Percentiles rank a stretch among this genome's conserved stretches.
These are phyloP conservation scores for Carex littledalei DNA, from an alignment of 176 grass and related monocot species.

Conservation along the genomic window DNA sequence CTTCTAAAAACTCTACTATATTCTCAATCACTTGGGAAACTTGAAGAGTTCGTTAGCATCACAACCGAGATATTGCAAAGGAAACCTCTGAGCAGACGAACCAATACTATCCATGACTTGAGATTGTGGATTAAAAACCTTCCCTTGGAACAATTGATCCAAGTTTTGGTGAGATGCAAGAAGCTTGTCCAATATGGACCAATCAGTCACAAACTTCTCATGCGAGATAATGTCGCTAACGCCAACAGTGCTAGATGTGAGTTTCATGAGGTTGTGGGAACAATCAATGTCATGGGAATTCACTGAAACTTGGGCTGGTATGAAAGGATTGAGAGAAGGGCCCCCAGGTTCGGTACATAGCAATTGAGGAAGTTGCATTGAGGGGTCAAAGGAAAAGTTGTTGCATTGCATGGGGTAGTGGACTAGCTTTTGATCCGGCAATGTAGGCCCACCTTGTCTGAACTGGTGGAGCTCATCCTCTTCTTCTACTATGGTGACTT, in stretches of 20 bases:
- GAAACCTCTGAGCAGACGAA: slow-evolving; percentile 45
- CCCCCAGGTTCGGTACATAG: slow-evolving; percentile 48
- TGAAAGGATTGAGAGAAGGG: slow-evolving; percentile 20
- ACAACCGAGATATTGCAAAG: slow-evolving; percentile 56
- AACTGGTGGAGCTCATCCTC: slow-evolving; percentile 48
- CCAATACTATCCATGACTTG: slow-evolving; percentile 41
- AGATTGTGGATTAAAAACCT: slow-evolving; percentile 40
- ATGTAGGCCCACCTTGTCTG: background rate
- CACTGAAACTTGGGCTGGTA: slow-evolving; percentile 28
- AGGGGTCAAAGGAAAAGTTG: slow-evolving; percentile 52
- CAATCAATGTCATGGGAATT: slow-evolving; percentile 49
- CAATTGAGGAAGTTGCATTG: slow-evolving; percentile 85
- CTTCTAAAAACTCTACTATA: slow-evolving; percentile 24
- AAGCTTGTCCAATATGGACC: slow-evolving; percentile 95
- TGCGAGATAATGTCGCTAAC: slow-evolving; percentile 20
- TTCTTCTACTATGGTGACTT: slow-evolving; percentile 36
- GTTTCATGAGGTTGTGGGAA: slow-evolving; percentile 70
- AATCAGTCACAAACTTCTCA: slow-evolving; percentile 44
- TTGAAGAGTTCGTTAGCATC: slow-evolving; percentile 56
- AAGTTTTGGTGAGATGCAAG: slow-evolving; percentile 89
- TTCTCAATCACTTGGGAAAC: slow-evolving; percentile 56
- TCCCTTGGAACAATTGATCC: slow-evolving; percentile 71
- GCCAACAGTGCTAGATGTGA: slow-evolving; percentile 25
- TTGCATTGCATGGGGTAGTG: slow-evolving; percentile 42
- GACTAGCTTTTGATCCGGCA: slow-evolving; percentile 42